A percentile compares a stretch with the other conserved stretches of the same genome.
phyloP scores from a whole-genome alignment of 306 rosid species.

The Cicer judaicum region DNA sequence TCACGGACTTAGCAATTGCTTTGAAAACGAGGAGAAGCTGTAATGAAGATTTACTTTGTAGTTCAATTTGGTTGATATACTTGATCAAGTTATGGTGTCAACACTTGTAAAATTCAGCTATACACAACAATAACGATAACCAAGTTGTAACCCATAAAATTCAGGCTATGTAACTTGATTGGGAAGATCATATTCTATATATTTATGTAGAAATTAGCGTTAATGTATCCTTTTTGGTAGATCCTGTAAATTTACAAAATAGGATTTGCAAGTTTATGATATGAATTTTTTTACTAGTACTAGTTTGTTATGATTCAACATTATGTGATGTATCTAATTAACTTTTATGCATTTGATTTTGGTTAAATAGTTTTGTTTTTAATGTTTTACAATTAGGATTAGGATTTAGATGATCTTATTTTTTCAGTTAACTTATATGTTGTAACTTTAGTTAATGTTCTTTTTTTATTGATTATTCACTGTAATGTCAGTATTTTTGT shows the following conservation, averaged over 20 bases:
- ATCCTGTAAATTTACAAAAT: background rate
- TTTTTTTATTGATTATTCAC: conserved; percentile 3
- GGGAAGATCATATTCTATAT: background rate
- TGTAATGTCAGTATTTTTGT: background rate
- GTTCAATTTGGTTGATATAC: background rate
- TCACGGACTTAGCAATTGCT: background rate
- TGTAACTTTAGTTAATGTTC: background rate
- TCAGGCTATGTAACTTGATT: background rate
- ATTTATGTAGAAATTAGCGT: background rate
- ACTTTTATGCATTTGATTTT: background rate
- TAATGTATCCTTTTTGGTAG: background rate
- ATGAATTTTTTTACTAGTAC: background rate
- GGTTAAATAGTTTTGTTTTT: background rate
- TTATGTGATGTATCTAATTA: background rate
- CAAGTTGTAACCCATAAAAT: background rate
- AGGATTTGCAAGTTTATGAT: background rate
- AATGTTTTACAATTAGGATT: background rate
- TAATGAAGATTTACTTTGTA: conserved; percentile 17
- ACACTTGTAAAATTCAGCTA: conserved; percentile 5
- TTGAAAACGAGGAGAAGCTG: conserved; percentile 20
- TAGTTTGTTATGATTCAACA: background rate
- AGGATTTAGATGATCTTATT: conserved; percentile 3
- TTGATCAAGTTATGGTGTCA: conserved; percentile 19
- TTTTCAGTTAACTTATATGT: background rate
- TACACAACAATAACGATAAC: background rate